These are phyloP conservation scores for Pseudogymnoascus sp. DNA, from an alignment of 2,329 filamentous ascomycete species.

Conservation along the genomic window DNA sequence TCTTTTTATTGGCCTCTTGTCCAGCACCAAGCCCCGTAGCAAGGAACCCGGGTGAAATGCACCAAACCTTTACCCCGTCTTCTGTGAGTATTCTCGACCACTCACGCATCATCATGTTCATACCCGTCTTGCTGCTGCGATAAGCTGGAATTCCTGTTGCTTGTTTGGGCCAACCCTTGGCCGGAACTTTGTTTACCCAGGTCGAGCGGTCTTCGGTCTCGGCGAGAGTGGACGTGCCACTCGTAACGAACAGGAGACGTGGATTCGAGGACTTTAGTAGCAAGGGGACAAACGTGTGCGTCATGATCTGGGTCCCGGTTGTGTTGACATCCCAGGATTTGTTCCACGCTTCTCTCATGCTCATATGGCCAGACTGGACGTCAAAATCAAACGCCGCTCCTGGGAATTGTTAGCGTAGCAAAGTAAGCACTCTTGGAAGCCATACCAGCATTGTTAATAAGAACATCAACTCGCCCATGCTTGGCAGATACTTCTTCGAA, in stretches of 20 bases:
- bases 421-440: background rate
- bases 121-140: constrained; percentile 34
- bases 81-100: constrained; percentile 35
- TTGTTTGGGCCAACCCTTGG: constrained; percentile 36
- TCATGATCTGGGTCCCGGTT: constrained; percentile 32
- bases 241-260: constrained; percentile 40
- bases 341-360: constrained; percentile 33
- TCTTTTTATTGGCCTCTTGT: constrained; percentile 18
- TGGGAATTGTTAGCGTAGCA: constrained; percentile 8
- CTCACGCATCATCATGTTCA: constrained; percentile 43
- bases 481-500: constrained; percentile 23
- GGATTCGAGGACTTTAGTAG: constrained; percentile 37
- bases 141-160: constrained; percentile 28
- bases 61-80: constrained; percentile 44
- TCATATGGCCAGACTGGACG: constrained; percentile 21
- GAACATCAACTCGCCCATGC: constrained; percentile 26
- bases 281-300: constrained; percentile 31
- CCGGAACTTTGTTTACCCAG: constrained; percentile 18
- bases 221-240: constrained; percentile 32
- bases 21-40: constrained; percentile 37
- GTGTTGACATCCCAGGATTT: constrained; percentile 37
- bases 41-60: constrained; percentile 40
- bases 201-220: constrained; percentile 20
- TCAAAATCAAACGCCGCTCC: constrained; percentile 26
- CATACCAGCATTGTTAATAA: constrained; percentile 30